Evolutionary conservation across 225 moss, liverwort and hornwort genomes (phyloP).

Genomic region (Lunularia cruciata): DNA sequence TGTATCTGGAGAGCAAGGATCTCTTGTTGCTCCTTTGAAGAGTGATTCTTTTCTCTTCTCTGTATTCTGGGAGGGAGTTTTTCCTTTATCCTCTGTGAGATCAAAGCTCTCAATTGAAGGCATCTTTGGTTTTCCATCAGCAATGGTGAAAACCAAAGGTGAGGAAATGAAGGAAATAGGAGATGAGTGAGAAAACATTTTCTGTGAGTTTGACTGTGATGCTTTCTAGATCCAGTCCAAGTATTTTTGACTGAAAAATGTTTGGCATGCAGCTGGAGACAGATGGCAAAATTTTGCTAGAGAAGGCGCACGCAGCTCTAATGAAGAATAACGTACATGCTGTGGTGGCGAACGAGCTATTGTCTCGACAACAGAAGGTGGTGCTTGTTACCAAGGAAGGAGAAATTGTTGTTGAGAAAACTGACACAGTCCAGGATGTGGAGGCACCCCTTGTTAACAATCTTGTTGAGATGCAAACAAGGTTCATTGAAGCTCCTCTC

Average conservation of each 20-base stretch:
- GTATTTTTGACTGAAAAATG: background rate
- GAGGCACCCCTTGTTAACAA: conserved; percentile 67
- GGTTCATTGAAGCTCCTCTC: conserved; percentile 41
- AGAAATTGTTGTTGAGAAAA: conserved; percentile 63
- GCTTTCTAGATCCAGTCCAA: background rate
- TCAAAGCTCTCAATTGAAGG: too few relatives aligned
- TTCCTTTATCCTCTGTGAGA: too few relatives aligned
- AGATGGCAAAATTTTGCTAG: conserved; percentile 65
- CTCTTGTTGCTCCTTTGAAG: too few relatives aligned
- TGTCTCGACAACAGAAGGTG: conserved; percentile 88
- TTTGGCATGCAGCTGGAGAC: conserved; percentile 78
- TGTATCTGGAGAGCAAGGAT: too few relatives aligned
- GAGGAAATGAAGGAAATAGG: too few relatives aligned
- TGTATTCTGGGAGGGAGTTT: too few relatives aligned
- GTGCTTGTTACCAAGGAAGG: conserved; percentile 68
- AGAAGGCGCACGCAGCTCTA: conserved; percentile 79
- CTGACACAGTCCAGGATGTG: conserved; percentile 58
- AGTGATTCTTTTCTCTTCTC: too few relatives aligned
- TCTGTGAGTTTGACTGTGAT: too few relatives aligned
- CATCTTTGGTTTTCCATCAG: too few relatives aligned
- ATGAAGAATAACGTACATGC: conserved; percentile 75
- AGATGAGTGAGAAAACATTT: too few relatives aligned
- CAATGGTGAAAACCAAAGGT: too few relatives aligned
- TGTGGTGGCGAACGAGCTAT: conserved; percentile 92
- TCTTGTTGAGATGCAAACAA: conserved; percentile 57